These are phyloP conservation scores for Puccinia coronata DNA, from an alignment of 1,284 basidiomycete genomes.

Conservation along the genomic window DNA sequence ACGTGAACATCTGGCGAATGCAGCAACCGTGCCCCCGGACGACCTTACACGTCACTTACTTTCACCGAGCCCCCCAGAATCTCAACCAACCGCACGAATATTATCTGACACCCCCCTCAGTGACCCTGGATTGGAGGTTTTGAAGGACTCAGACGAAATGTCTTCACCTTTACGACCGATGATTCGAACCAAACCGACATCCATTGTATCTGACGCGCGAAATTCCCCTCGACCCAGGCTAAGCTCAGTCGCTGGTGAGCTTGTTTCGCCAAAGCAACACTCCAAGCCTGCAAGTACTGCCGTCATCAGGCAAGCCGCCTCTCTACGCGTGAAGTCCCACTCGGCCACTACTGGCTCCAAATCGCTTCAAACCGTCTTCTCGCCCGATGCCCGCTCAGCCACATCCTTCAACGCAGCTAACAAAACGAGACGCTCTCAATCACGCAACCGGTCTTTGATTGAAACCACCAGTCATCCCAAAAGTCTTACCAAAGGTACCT, in stretches of 20 bases:
- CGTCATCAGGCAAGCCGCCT: background rate
- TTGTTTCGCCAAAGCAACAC: background rate
- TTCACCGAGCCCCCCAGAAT: background rate
- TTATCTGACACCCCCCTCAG: background rate
- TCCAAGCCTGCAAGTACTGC: background rate
- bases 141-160: conserved; percentile 19
- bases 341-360: background rate
- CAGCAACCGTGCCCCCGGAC: background rate
- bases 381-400: background rate
- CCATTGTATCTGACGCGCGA: background rate
- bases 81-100: background rate
- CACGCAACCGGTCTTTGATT: background rate
- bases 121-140: conserved; percentile 1
- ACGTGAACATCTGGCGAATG: conserved; percentile 39
- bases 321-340: conserved; percentile 10
- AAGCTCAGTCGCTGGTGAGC: background rate
- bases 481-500: conserved; percentile 10
- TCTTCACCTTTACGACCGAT: conserved; percentile 16
- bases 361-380: background rate
- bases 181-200: conserved; percentile 1
- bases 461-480: background rate
- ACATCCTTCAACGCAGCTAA: background rate
- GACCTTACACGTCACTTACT: background rate
- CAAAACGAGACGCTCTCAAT: background rate
- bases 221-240: conserved; percentile 23